Percentiles rank a stretch among this genome's conserved stretches.
Evolutionary conservation across 495 filamentous ascomycete species (phyloP).

Genomic region (Aspergillus asperescens): DNA sequence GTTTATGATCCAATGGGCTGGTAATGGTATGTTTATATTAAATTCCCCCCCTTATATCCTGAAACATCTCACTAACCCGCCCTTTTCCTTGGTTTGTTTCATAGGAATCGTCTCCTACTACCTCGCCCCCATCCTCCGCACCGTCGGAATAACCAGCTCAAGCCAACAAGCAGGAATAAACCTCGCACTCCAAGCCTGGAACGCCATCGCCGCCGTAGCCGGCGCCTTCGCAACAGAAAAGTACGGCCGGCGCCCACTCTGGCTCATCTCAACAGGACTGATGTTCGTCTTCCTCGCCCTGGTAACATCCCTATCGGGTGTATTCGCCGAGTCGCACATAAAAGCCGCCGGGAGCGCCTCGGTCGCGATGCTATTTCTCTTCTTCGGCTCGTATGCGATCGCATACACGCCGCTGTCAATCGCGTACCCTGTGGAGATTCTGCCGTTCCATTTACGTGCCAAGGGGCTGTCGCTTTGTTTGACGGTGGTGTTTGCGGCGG

Average conservation of each 20-base stretch:
- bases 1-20: slow-evolving; percentile 64
- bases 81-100: too few relatives aligned
- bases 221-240: slow-evolving; percentile 53
- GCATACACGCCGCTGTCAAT: slow-evolving; percentile 15
- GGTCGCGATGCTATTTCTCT: slow-evolving; percentile 31
- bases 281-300: slow-evolving; percentile 55
- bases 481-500: slow-evolving; percentile 51
- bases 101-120: slow-evolving; percentile 6
- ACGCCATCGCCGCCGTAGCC: slow-evolving; percentile 45
- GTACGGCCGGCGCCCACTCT: slow-evolving; percentile 52
- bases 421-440: slow-evolving; percentile 60
- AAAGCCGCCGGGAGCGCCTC: slow-evolving; percentile 7
- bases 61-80: too few relatives aligned
- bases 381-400: slow-evolving; percentile 33
- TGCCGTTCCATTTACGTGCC: slow-evolving; percentile 63
- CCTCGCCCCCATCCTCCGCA: slow-evolving; percentile 32
- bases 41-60: too few relatives aligned
- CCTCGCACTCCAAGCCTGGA: slow-evolving; percentile 23
- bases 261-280: slow-evolving; percentile 48
- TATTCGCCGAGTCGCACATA: too few relatives aligned
- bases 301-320: slow-evolving; percentile 49
- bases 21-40: too few relatives aligned
- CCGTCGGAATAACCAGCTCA: slow-evolving; percentile 28
- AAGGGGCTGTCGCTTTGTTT: slow-evolving; percentile 64
- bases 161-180: slow-evolving; percentile 28